These are phyloP conservation scores for Kwoniella sp. DNA, from an alignment of 768 basidiomycete species.

Conservation along the genomic window DNA sequence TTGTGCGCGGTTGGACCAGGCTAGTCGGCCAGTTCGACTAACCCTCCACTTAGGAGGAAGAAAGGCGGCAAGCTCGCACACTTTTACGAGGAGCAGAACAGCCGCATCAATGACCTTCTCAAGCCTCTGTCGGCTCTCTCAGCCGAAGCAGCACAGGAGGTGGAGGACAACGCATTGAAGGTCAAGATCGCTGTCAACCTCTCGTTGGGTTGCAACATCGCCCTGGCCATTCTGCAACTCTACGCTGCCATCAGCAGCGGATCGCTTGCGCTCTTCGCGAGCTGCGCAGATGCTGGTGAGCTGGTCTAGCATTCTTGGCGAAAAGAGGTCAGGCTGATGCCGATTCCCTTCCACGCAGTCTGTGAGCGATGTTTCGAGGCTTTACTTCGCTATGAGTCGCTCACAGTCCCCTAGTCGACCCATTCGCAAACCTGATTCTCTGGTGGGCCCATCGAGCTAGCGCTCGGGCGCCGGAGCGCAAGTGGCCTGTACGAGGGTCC, in stretches of 20 bases:
- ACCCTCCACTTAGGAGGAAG: constrained; percentile 17
- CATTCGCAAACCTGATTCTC: constrained; percentile 51
- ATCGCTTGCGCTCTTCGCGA: constrained; percentile 82
- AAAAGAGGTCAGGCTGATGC: background rate
- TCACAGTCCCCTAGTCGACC: constrained; percentile 36
- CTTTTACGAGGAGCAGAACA: constrained; percentile 49
- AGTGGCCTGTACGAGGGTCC: constrained; percentile 90
- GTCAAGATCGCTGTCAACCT: constrained; percentile 84
- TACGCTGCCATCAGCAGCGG: constrained; percentile 83
- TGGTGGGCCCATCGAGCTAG: constrained; percentile 75
- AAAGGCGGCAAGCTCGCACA: constrained; percentile 44
- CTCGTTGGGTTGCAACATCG: constrained; percentile 72
- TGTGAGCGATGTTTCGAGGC: constrained; percentile 9
- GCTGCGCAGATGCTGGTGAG: constrained; percentile 73
- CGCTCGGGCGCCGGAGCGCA: constrained; percentile 64
- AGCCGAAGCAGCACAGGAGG: constrained; percentile 68
- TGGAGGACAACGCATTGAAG: constrained; percentile 65
- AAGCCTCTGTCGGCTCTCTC: constrained; percentile 89
- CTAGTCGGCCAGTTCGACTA: no score
- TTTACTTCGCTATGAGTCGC: background rate
- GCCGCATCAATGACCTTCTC: constrained; percentile 73
- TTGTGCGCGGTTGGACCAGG: background rate
- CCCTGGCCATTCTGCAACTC: constrained; percentile 57
- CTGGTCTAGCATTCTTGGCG: background rate
- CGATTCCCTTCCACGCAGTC: constrained; percentile 1